Conservation (phyloP, 2,329 filamentous ascomycete genomes). For the Hymenoscyphus infarciens region DNA sequence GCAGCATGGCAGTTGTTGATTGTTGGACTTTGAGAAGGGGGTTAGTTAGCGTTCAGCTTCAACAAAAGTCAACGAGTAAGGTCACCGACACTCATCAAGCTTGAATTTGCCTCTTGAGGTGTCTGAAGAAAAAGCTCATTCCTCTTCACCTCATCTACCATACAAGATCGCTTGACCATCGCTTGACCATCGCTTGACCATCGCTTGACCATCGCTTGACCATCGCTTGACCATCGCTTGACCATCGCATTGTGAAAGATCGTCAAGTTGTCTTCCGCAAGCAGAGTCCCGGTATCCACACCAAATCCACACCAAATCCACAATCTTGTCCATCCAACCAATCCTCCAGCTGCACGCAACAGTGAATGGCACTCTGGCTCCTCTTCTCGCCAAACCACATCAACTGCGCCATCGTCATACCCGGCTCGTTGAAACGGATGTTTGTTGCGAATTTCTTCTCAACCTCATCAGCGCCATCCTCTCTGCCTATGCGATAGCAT, state of each 20-base stretch:
- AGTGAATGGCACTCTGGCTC: background rate
- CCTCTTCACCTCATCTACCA: too few relatives aligned
- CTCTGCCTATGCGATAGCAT: slow-evolving; percentile 33
- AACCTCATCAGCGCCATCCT: slow-evolving; percentile 10
- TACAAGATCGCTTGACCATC: too few relatives aligned
- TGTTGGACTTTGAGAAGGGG: too few relatives aligned
- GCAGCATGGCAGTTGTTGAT: too few relatives aligned
- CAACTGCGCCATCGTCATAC: background rate
- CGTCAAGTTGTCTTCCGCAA: background rate
- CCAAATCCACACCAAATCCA: background rate
- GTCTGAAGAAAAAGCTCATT: background rate
- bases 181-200: too few relatives aligned
- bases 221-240: too few relatives aligned
- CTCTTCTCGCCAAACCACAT: background rate
- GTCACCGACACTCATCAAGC: too few relatives aligned
- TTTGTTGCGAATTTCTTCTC: background rate
- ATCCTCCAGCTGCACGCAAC: background rate
- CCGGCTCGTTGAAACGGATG: background rate
- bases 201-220: too few relatives aligned
- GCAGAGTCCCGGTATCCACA: background rate
- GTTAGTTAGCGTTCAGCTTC: too few relatives aligned
- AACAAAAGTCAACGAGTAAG: too few relatives aligned
- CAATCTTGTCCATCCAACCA: background rate
- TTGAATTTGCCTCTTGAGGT: too few relatives aligned
- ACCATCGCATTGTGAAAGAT: background rate